Percentiles rank a stretch among this genome's conserved stretches.
Conservation (phyloP, 2,329 filamentous ascomycete species). For the Camptophora hylomeconis region DNA sequence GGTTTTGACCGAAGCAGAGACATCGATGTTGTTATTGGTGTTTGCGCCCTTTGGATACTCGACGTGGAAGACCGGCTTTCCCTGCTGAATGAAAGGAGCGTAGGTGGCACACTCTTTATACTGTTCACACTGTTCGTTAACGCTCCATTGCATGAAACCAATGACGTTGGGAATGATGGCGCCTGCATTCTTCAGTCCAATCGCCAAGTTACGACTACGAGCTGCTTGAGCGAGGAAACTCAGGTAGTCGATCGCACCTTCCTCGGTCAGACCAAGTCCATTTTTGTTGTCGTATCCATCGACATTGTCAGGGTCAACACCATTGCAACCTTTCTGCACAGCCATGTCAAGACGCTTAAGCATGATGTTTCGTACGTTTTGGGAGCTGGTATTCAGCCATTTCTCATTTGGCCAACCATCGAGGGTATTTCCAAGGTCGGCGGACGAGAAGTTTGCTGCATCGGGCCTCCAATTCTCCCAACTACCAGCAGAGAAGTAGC, state of each 20-base stretch:
- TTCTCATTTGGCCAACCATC: slow-evolving; percentile 54
- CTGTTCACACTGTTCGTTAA: slow-evolving; percentile 57
- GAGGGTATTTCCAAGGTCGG: slow-evolving; percentile 46
- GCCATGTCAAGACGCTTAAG: slow-evolving; percentile 45
- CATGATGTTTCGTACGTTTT: slow-evolving; percentile 54
- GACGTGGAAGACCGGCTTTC: slow-evolving; percentile 61
- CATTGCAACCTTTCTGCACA: slow-evolving; percentile 50
- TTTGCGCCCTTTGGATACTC: slow-evolving; percentile 49
- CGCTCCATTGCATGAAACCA: slow-evolving; percentile 47
- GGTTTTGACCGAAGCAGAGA: slow-evolving; percentile 23
- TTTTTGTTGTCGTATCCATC: slow-evolving; percentile 55
- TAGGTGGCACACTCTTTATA: slow-evolving; percentile 48
- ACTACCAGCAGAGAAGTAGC: slow-evolving; percentile 62
- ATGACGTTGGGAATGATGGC: slow-evolving; percentile 42
- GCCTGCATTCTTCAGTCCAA: slow-evolving; percentile 57
- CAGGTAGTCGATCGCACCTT: slow-evolving; percentile 46
- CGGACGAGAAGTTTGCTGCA: slow-evolving; percentile 37
- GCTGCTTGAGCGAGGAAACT: slow-evolving; percentile 46
- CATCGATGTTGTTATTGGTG: slow-evolving; percentile 22
- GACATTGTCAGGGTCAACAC: slow-evolving; percentile 59
- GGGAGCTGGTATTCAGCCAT: slow-evolving; percentile 50
- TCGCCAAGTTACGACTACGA: slow-evolving; percentile 40
- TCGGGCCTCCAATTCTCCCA: slow-evolving; percentile 54
- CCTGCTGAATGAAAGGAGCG: slow-evolving; percentile 42
- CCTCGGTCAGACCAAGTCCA: slow-evolving; percentile 44